Conservation (phyloP, 1,139 yeast genomes). For the Saccharomyces pastorianus region DNA sequence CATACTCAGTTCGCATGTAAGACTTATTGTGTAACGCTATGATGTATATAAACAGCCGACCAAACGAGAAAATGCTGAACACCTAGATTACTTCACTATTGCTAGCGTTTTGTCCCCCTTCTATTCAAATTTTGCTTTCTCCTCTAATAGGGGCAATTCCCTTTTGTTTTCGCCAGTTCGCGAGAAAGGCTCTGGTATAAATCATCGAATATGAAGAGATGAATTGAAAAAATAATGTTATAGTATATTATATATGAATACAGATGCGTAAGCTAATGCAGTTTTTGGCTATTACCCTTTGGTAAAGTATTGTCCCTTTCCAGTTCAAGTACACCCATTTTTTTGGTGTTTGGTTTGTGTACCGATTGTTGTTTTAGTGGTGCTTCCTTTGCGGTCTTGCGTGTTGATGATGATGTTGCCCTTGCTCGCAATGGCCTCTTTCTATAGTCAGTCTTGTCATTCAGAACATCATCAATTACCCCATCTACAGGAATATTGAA, state of each 20-base stretch:
- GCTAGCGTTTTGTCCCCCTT: background rate
- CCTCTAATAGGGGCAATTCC: background rate
- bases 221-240: background rate
- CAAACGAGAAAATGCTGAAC: background rate
- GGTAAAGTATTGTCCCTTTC: background rate
- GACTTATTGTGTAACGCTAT: background rate
- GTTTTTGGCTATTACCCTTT: background rate
- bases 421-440: background rate
- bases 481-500: background rate
- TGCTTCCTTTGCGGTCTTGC: background rate
- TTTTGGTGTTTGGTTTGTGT: background rate
- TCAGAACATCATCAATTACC: background rate
- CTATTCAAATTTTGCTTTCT: background rate
- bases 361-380: background rate
- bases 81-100: too few species aligned
- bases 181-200: background rate
- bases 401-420: background rate
- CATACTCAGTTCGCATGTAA: constrained; percentile 12
- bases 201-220: background rate
- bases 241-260: background rate
- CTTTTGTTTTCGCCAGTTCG: background rate
- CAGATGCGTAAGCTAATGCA: background rate
- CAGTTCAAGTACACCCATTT: background rate
- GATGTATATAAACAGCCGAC: background rate
- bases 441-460: background rate